Percentiles rank a stretch among this genome's conserved stretches.
Evolutionary conservation across 768 basidiomycete genomes (phyloP).

Genomic region (Cyclocybe aegerita): DNA sequence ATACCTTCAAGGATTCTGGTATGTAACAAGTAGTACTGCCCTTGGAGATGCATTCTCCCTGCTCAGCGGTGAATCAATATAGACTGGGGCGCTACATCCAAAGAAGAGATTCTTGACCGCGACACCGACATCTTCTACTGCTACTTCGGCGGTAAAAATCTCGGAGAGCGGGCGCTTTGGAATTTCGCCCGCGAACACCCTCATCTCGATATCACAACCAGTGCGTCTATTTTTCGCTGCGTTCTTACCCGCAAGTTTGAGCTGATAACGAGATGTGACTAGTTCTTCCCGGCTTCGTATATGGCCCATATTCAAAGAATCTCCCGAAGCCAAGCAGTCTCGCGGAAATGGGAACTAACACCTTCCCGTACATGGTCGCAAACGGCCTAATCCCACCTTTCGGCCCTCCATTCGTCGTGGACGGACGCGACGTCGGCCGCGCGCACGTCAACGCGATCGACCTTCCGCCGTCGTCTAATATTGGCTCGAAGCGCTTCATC

Average conservation of each 20-base stretch:
- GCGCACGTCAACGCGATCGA: conserved; percentile 28
- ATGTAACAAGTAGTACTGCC: too few species aligned
- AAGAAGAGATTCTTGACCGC: conserved; percentile 24
- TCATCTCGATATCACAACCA: conserved; percentile 32
- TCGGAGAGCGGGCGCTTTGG: conserved; percentile 40
- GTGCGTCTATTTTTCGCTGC: conserved; percentile 20
- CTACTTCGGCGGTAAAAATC: conserved; percentile 39
- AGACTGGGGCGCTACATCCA: conserved; percentile 33
- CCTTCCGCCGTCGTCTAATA: conserved; percentile 14
- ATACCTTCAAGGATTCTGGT: too few species aligned
- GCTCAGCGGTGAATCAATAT: not conserved
- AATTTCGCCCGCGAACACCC: conserved; percentile 36
- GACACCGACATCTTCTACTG: conserved; percentile 21
- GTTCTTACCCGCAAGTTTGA: not conserved
- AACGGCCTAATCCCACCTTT: conserved; percentile 15
- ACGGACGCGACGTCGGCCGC: conserved; percentile 32
- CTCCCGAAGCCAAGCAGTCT: conserved; percentile 23
- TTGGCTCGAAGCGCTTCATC: conserved; percentile 27
- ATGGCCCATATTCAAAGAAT: conserved; percentile 30
- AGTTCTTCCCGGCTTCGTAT: conserved; percentile 35
- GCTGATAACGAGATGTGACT: not conserved
- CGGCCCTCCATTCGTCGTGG: conserved; percentile 22
- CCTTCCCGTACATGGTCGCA: conserved; percentile 22
- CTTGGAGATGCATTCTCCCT: too few species aligned
- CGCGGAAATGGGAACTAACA: conserved; percentile 23